Evolutionary conservation across 2,329 filamentous ascomycete genomes (phyloP).

Genomic region (Colletotrichum horii): DNA sequence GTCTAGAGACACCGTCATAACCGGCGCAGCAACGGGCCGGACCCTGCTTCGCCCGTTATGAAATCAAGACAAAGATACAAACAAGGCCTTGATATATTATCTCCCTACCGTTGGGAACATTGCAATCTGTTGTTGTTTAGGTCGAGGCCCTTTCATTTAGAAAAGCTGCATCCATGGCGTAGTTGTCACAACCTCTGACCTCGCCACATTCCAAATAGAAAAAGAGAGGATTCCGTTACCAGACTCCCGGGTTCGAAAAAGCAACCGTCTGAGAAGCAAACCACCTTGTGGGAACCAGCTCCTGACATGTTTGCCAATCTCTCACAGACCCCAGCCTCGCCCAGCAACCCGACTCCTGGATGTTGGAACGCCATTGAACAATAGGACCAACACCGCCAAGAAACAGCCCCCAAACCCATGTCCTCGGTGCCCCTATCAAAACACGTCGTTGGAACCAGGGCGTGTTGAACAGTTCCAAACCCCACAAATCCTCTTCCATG

Average conservation of each 20-base stretch:
- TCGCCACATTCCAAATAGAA: neutral
- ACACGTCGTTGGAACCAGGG: neutral
- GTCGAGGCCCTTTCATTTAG: neutral
- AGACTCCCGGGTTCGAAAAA: neutral
- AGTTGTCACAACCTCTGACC: neutral
- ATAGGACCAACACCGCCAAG: neutral
- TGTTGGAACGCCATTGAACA: neutral
- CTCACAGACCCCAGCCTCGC: neutral
- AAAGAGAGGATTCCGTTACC: neutral
- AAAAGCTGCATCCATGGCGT: neutral
- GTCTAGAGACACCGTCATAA: neutral
- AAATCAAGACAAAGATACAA: neutral
- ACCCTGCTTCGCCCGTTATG: neutral
- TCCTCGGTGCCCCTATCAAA: neutral
- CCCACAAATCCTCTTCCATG: neutral
- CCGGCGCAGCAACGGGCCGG: neutral
- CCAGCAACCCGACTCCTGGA: neutral
- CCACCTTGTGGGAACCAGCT: neutral
- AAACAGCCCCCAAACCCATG: neutral
- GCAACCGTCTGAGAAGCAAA: neutral
- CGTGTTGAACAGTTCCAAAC: neutral
- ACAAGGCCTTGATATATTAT: neutral
- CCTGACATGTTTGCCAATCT: neutral
- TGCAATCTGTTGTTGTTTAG: neutral
- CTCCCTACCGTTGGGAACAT: neutral